Evolutionary conservation across 768 basidiomycete species (phyloP), one percentile per base, ranked within the genome.

Genomic region (Pholiota microspora): DNA sequence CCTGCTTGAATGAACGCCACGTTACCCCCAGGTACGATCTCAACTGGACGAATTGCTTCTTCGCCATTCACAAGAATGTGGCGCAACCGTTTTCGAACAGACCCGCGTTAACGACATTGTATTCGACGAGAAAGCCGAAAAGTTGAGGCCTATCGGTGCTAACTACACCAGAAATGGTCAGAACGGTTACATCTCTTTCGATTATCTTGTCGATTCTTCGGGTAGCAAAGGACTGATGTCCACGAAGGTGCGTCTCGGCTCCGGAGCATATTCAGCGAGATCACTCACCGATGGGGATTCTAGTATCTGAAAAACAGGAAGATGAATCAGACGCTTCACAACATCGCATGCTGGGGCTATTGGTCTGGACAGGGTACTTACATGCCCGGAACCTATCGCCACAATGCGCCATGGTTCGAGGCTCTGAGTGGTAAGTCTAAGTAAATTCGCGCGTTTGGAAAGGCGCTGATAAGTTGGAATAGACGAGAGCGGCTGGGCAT

Each of bases 31-130:
- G 72, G 55, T 71, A 16, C 67, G 73, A 12, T 70, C 73, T 0
- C 70, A 76, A 51, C 67, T 68, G 31, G 74, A 76, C 50, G 62
- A 75, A 9, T 24, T 76, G 8, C 56, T 76, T 10, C 59, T 76
- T 13, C 55, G 63, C 15, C 69, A 76, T 56, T 71, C 74, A 1
- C 64, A 45, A 5, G 60, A 61, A n/a, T 57, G 59, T 15, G 73
- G 74, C 0, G 69, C 66, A 7, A 52, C 46, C 15, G 69, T 76
- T 2, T 67, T 69, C 45, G 69, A 76, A 44, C 68, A 70, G 46
- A 69, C 66, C 6, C 63, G 59, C 28, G 69, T 73, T 31, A 63
- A 59, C 3, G 61, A 63, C 29, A 57, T 73, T 35, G 55, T 62
- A 4, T 71, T 73, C 40, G 54, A 57, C 10, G 62, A 57, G 25